A percentile compares a stretch with the other conserved stretches of the same genome.
Evolutionary conservation across 805 yeast genomes (phyloP).

Genomic region (Ogataea nonfermentans): DNA sequence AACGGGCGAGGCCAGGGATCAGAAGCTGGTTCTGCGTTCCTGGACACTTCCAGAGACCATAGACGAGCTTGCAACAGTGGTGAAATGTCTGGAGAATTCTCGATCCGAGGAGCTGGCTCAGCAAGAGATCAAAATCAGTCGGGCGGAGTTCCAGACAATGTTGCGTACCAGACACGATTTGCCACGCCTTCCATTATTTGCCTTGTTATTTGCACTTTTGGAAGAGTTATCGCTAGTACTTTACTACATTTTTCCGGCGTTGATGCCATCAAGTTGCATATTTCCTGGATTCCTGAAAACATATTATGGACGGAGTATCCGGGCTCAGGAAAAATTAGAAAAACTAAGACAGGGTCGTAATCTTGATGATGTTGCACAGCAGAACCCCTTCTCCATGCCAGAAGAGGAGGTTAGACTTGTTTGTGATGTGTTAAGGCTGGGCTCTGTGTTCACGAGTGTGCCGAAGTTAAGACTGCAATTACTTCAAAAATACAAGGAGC

Average conservation of each 20-base stretch:
- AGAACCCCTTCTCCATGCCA: slow-evolving; percentile 49
- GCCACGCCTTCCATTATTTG: slow-evolving; percentile 57
- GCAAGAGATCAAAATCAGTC: slow-evolving; percentile 21
- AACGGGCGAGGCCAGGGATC: slow-evolving; percentile 26
- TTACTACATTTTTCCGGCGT: slow-evolving; percentile 50
- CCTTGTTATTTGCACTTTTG: slow-evolving; percentile 48
- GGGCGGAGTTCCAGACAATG: slow-evolving; percentile 51
- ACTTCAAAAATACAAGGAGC: slow-evolving; percentile 40
- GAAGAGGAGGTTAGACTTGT: slow-evolving; percentile 35
- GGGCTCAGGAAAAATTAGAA: slow-evolving; percentile 23
- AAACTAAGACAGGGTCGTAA: slow-evolving; percentile 15
- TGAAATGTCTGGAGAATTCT: slow-evolving; percentile 25
- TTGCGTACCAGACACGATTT: slow-evolving; percentile 51
- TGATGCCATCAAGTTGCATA: slow-evolving; percentile 63
- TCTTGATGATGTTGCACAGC: slow-evolving; percentile 31
- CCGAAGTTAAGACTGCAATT: slow-evolving; percentile 37
- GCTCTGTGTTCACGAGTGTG: slow-evolving; percentile 28
- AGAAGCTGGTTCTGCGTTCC: slow-evolving; percentile 17
- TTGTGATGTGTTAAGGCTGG: slow-evolving; percentile 36
- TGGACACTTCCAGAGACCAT: slow-evolving; percentile 18
- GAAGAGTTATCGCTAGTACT: slow-evolving; percentile 57
- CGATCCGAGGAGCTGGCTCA: slow-evolving; percentile 11
- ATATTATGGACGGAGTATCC: slow-evolving; percentile 33
- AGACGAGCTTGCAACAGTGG: slow-evolving; percentile 28
- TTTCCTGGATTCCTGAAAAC: slow-evolving; percentile 46